Evolutionary conservation across 768 basidiomycete species (phyloP).

Genomic region (Pleurotus sapidus): DNA sequence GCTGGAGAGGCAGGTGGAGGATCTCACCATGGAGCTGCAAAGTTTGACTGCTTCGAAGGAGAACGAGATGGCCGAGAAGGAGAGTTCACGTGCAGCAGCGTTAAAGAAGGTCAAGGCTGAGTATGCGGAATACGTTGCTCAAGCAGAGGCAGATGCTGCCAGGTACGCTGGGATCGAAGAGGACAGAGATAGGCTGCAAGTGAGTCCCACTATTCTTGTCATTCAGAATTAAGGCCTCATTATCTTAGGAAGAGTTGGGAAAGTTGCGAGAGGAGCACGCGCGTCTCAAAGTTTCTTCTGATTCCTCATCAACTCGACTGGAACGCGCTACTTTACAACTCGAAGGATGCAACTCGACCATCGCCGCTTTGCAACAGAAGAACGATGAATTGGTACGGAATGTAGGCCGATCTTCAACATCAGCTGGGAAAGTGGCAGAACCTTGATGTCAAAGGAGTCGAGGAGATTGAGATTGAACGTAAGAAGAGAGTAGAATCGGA

Average conservation of each 20-base stretch:
- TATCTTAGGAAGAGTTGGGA: conserved; percentile 30
- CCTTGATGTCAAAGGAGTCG: conserved; percentile 62
- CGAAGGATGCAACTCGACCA: conserved; percentile 51
- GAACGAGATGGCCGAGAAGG: conserved; percentile 8
- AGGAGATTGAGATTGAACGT: conserved; percentile 51
- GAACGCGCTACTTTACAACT: conserved; percentile 57
- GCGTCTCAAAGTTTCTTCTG: conserved; percentile 42
- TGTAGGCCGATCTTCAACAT: conserved; percentile 49
- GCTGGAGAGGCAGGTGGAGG: conserved; percentile 49
- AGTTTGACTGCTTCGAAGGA: conserved; percentile 10
- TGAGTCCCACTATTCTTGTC: conserved; percentile 20
- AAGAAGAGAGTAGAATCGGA: conserved; percentile 59
- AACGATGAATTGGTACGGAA: conserved; percentile 59
- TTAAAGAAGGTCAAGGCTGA: conserved; percentile 27
- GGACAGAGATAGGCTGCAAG: conserved; percentile 47
- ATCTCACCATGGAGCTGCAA: conserved; percentile 48
- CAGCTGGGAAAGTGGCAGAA: conserved; percentile 71
- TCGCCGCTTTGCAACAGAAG: conserved; percentile 50
- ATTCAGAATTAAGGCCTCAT: neutral
- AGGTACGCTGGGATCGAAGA: conserved; percentile 34
- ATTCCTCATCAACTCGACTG: conserved; percentile 47
- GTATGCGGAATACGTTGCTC: conserved; percentile 27
- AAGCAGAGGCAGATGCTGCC: conserved; percentile 36
- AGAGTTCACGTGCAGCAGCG: conserved; percentile 12
- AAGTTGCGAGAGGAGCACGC: conserved; percentile 49